Base-by-base conservation (phyloP, 1,284 basidiomycete genomes). In the Leccinum cinnamomeum region DNA sequence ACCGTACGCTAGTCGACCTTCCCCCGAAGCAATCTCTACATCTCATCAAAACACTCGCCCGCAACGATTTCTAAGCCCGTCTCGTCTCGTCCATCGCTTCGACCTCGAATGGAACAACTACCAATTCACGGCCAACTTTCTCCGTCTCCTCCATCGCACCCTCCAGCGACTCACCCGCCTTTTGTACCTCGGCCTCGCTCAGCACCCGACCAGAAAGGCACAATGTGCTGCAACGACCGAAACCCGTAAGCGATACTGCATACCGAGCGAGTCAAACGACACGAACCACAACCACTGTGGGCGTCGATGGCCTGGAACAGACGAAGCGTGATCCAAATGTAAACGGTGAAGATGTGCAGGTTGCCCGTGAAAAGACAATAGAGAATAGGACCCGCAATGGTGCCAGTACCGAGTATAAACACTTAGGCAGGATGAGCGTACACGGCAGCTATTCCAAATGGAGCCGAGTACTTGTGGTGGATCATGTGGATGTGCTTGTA, bases 401-500 rank as follows among this genome's bases (percentile, higher is more conserved):
- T 97, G 55, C 95, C 95, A 25, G 87, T 87, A 62, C 91, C 84
- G 57, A 97, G 89, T 70, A 97, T 95, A 77, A 96, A 86, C 60
- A 96, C 92, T 77, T 98, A 95, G 14, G 94, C 88, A 1, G 95
- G 95, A 77, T 98, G 95, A 0, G 95, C 95, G 74, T 98, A 99
- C 79, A 99, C 97, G 12, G 97, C 97, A 7, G 97, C 95, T 37
- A 99, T 88, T 70, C 97, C 97, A 74, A 98, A 98, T 0, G 97
- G 97, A 18, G 97, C 96, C 23, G 92, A 92, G 79, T 96, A 98
- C 75, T 97, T 95, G 86, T 98, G 97, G 79, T 98, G 94, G 54
- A 95, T 83, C 82, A 98, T 98, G 88, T 99, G 97, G 68, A 98
- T 95, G 79, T 97, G 84, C 81, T 95, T 97, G 87, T 99, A 99